Percentiles rank a stretch among this genome's conserved stretches.
These are phyloP conservation scores for Lactifluus subvellereus DNA, from an alignment of 768 basidiomycete species.

Conservation along the genomic window DNA sequence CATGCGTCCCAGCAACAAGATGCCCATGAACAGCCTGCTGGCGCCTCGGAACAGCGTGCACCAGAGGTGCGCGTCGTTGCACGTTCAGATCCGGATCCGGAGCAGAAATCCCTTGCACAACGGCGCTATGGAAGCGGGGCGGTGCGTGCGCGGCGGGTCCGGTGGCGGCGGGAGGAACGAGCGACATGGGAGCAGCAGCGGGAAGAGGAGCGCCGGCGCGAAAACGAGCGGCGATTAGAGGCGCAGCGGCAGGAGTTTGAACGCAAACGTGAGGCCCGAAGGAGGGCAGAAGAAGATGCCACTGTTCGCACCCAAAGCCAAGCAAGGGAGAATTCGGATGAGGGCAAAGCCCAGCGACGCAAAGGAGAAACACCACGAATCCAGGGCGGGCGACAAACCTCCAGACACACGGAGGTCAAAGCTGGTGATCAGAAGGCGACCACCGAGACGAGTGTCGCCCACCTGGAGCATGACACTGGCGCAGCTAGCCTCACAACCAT, in stretches of 20 bases:
- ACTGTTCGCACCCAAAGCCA: not conserved
- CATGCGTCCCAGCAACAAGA: not conserved
- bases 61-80: not conserved
- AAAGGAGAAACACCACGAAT: not conserved
- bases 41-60: not conserved
- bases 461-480: not conserved
- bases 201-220: not conserved
- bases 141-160: not conserved
- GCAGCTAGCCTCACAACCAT: not conserved
- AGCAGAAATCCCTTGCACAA: not conserved
- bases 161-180: not conserved
- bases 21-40: not conserved
- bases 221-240: slow-evolving; percentile 8
- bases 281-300: not conserved
- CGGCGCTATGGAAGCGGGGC: too few relatives aligned
- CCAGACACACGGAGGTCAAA: not conserved
- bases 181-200: too few relatives aligned
- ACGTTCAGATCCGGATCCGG: not conserved
- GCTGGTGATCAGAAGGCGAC: not conserved
- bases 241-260: slow-evolving; percentile 6
- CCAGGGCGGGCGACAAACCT: not conserved
- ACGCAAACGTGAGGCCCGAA: slow-evolving; percentile 5
- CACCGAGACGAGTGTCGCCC: not conserved
- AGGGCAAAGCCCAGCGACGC: not conserved
- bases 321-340: not conserved